Percentiles rank a stretch among this genome's conserved stretches.
phyloP scores from a whole-genome alignment of 805 yeast genomes.

The Ogataea corticis region DNA sequence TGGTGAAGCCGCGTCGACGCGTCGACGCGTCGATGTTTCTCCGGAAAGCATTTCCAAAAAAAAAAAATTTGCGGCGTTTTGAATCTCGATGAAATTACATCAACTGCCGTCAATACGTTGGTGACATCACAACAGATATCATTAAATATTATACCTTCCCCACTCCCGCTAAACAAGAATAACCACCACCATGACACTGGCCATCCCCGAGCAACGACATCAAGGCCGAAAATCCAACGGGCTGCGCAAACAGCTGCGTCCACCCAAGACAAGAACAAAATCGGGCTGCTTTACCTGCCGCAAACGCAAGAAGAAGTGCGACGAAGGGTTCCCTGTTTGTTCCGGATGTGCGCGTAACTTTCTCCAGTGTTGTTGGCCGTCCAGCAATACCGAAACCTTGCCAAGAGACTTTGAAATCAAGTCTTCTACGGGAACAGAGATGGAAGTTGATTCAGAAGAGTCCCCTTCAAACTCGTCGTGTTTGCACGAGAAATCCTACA shows the following conservation, averaged over 20 bases:
- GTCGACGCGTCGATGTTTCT: too few species aligned
- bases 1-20: neutral
- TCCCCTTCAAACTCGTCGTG: neutral
- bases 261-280: slow-evolving; percentile 29
- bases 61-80: too few species aligned
- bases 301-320: slow-evolving; percentile 39
- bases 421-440: slow-evolving; percentile 17
- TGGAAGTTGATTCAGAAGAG: neutral
- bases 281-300: slow-evolving; percentile 41
- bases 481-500: neutral
- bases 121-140: too few species aligned
- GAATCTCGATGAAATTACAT: too few species aligned
- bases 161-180: too few species aligned
- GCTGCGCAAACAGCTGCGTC: slow-evolving; percentile 2
- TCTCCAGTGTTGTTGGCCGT: slow-evolving; percentile 37
- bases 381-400: slow-evolving; percentile 21
- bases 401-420: slow-evolving; percentile 30
- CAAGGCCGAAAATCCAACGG: neutral
- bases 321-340: slow-evolving; percentile 35
- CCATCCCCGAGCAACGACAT: neutral
- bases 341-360: slow-evolving; percentile 37
- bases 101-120: too few species aligned
- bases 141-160: too few species aligned
- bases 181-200: too few species aligned
- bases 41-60: too few species aligned